Evolutionary conservation across 177 flowering plant species (phyloP), one percentile per base, ranked within the genome.

Genomic region (Vitis hybrid): DNA sequence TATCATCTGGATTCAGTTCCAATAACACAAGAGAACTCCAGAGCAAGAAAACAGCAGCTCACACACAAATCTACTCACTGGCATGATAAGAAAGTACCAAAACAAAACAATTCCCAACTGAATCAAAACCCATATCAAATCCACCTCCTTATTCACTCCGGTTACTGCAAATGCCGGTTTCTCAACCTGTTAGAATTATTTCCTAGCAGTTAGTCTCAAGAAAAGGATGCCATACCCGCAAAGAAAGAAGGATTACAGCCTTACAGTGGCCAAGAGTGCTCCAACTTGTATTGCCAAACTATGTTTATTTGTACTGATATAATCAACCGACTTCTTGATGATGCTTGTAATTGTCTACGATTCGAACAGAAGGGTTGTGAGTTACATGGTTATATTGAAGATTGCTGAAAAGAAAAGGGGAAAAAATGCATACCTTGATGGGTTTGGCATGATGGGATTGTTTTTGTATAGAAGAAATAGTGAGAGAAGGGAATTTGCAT

Each of bases 131-230:
- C 69, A 76, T 27, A 62, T 52, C 9, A 85, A 58, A 71, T 90
- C 93, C 66, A 69, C 81, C 68, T 84, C 83, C 17, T 85, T 52
- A 58, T 86, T 91, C 51, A 83, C 90, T 13, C 98, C 96, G 1
- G 98, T 92, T 1, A 90, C 83, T 0, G 94, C 96, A 3, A 85
- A 68, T 32, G 88, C 96, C 21, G 98, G 96, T 74, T 86, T 81
- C 59, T 83, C 93, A 61, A 82, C 77, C 92, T 92, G 85, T 67
- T 51, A 11, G 10, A 61, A 71, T 9, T 4, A 8, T 54, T 5
- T 17, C 57, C 55, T 18, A 17, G 20, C 7, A 18, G n/a, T 3
- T 57, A 3, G 18, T 54, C 20, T 1, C 20, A 21, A 14, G 9
- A 8, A 15, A 6, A 13, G 17, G 2, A 21, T 11, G 52, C 50